phyloP scores from a whole-genome alignment of 2,329 filamentous ascomycete species.

The Cryphonectria radicalis region DNA sequence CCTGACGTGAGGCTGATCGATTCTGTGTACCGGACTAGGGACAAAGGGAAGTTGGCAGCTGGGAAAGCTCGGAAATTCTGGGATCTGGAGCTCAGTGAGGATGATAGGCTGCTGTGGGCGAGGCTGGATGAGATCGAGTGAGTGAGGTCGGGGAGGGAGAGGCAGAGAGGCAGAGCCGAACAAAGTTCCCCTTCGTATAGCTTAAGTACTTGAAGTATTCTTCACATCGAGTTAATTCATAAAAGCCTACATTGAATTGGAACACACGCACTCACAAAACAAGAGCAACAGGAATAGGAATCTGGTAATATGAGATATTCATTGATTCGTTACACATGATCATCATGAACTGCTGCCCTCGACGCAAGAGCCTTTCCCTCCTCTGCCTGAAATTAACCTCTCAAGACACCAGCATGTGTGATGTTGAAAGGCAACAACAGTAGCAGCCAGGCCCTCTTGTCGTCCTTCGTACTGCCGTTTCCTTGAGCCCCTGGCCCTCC shows the following conservation, averaged over 20 bases:
- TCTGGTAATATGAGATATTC: slow-evolving; percentile 6
- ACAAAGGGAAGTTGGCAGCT: slow-evolving; percentile 1
- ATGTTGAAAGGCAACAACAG: neutral
- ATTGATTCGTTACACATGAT: slow-evolving; percentile 17
- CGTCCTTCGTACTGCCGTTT: neutral
- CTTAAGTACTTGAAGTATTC: neutral
- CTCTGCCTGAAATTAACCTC: too few relatives aligned
- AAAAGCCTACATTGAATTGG: neutral
- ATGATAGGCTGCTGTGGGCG: slow-evolving; percentile 3
- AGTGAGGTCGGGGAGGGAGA: neutral
- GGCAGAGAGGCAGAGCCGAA: neutral
- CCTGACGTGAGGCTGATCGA: slow-evolving; percentile 11
- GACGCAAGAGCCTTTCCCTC: slow-evolving; percentile 1
- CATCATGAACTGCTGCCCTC: slow-evolving; percentile 6
- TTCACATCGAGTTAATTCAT: neutral
- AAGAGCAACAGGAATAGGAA: neutral
- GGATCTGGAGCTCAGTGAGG: slow-evolving; percentile 10
- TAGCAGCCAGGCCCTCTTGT: slow-evolving; percentile 10
- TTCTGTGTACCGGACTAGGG: slow-evolving; percentile 16
- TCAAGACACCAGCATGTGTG: neutral
- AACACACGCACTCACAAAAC: neutral
- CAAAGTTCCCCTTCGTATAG: neutral
- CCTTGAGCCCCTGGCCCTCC: neutral
- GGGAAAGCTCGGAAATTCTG: slow-evolving; percentile 9
- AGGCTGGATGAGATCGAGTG: slow-evolving; percentile 12